A percentile compares a stretch with the other conserved stretches of the same genome.
Evolutionary conservation across 2,329 filamentous ascomycete genomes (phyloP).

Genomic region (Botrytis medusae): DNA sequence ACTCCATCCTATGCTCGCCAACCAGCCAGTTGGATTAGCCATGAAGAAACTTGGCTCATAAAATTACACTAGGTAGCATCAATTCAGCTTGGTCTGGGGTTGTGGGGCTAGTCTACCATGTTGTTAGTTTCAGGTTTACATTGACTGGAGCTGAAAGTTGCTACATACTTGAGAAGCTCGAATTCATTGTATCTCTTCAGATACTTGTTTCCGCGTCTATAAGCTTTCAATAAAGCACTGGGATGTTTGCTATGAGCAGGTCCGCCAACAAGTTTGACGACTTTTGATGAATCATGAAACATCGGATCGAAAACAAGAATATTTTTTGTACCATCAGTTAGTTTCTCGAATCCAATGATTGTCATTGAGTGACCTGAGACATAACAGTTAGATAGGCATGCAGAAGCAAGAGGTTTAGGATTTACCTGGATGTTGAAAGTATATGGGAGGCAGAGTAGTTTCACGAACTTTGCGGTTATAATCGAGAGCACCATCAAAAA

Average conservation of each 20-base stretch:
- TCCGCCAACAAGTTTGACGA: constrained; percentile 58
- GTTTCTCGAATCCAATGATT: constrained; percentile 79
- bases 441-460: constrained; percentile 78
- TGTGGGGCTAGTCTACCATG: neutral
- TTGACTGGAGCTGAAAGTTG: neutral
- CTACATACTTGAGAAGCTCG: constrained; percentile 65
- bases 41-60: neutral
- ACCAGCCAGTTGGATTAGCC: neutral
- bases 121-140: neutral
- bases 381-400: constrained; percentile 14
- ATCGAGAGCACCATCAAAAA: constrained; percentile 55
- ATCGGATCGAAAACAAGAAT: constrained; percentile 88
- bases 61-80: neutral
- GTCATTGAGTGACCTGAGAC: constrained; percentile 80
- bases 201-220: constrained; percentile 69
- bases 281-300: constrained; percentile 65
- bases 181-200: constrained; percentile 72
- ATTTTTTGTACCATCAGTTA: constrained; percentile 60
- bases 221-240: constrained; percentile 63
- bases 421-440: constrained; percentile 78
- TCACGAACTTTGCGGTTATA: constrained; percentile 61
- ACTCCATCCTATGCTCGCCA: neutral
- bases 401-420: neutral
- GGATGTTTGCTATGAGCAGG: constrained; percentile 49
- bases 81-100: constrained; percentile 3